These are phyloP conservation scores for Komagataea norvegica DNA, from an alignment of 1,139 yeast genomes.

Conservation along the genomic window DNA sequence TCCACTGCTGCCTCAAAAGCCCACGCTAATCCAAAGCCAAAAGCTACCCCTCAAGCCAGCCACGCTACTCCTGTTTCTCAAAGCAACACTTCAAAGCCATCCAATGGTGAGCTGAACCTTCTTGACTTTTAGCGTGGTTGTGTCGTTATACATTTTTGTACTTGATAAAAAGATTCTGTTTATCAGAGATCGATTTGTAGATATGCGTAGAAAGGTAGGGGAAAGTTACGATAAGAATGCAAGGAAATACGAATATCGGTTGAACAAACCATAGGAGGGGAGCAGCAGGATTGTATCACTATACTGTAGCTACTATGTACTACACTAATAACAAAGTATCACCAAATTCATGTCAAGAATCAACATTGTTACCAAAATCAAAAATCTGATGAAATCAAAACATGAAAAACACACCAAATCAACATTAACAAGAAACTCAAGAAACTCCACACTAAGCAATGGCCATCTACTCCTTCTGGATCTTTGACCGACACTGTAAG, in stretches of 20 bases:
- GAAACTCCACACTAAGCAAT: constrained; percentile 26
- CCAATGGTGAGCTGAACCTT: constrained; percentile 38
- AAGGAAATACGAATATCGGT: too few species aligned
- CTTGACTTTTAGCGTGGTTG: constrained; percentile 33
- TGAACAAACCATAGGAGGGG: too few species aligned
- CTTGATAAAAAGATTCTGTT: neutral
- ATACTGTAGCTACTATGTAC: neutral
- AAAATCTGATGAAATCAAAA: too few species aligned
- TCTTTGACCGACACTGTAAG: constrained; percentile 82
- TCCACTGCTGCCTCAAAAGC: constrained; percentile 57
- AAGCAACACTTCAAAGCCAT: constrained; percentile 15
- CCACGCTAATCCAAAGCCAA: constrained; percentile 17
- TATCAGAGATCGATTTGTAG: neutral
- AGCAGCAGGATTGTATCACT: too few species aligned
- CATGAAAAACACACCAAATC: too few species aligned
- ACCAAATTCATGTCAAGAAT: too few species aligned
- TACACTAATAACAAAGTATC: neutral
- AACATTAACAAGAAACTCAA: neutral
- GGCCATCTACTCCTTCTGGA: constrained; percentile 77
- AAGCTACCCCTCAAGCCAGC: constrained; percentile 13
- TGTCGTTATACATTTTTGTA: neutral
- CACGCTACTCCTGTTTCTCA: constrained; percentile 16
- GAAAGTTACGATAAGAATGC: too few species aligned
- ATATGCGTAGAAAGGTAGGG: too few species aligned
- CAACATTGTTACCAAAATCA: too few species aligned